Conservation (phyloP, 2,329 filamentous ascomycete species). For the Colletotrichum lentis region DNA sequence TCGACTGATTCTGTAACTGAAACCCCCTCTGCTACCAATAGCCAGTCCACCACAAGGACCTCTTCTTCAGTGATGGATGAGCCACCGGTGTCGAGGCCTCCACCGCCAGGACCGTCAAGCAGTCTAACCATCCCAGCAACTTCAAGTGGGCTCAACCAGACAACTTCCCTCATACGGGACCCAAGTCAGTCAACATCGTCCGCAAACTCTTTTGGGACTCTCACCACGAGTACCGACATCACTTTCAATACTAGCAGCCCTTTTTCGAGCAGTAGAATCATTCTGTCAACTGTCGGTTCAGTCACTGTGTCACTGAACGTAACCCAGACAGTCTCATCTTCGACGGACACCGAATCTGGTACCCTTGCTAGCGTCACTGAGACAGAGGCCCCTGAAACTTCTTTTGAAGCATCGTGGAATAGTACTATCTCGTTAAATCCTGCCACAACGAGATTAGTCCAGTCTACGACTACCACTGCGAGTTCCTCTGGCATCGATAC, state of each 20-base stretch:
- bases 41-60: neutral
- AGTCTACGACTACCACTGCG: neutral
- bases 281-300: neutral
- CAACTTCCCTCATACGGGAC: neutral
- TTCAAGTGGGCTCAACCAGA: neutral
- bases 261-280: neutral
- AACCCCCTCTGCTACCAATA: neutral
- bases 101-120: neutral
- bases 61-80: neutral
- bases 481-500: neutral
- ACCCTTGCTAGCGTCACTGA: slow-evolving; percentile 23
- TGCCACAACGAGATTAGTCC: neutral
- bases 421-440: neutral
- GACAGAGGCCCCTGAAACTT: neutral
- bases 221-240: neutral
- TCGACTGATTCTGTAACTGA: neutral
- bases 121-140: neutral
- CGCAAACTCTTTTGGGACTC: neutral
- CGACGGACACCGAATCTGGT: slow-evolving; percentile 9
- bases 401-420: neutral
- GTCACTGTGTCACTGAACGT: neutral
- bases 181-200: neutral
- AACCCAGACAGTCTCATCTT: neutral
- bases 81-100: neutral
- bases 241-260: neutral